These are phyloP conservation scores for Stylonectria norvegica DNA, from an alignment of 2,329 filamentous ascomycete genomes.

Conservation along the genomic window DNA sequence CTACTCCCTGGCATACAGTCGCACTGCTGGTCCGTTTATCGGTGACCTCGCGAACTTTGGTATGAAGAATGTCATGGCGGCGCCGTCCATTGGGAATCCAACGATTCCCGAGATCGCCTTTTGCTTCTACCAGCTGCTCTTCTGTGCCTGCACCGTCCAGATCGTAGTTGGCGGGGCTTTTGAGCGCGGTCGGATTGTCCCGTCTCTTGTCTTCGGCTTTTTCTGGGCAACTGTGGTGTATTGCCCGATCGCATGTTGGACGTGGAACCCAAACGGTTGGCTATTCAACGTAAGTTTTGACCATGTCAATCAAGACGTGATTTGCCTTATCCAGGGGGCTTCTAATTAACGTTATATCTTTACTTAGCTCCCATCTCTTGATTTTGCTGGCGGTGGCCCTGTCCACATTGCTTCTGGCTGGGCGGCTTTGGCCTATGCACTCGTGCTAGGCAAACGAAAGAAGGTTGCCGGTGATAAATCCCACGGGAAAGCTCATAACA, in stretches of 20 bases:
- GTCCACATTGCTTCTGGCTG: constrained; percentile 62
- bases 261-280: constrained; percentile 64
- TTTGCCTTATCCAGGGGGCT: no score
- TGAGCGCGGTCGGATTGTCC: constrained; percentile 34
- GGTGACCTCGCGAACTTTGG: constrained; percentile 33
- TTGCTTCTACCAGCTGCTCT: constrained; percentile 26
- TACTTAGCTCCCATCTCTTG: constrained; percentile 34
- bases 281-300: constrained; percentile 57
- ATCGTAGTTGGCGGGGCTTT: constrained; percentile 37
- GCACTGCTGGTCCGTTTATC: constrained; percentile 31
- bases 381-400: constrained; percentile 60
- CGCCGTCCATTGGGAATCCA: constrained; percentile 31
- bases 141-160: constrained; percentile 31
- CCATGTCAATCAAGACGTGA: no score
- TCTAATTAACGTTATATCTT: background rate
- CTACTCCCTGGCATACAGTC: constrained; percentile 39
- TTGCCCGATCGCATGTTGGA: constrained; percentile 59
- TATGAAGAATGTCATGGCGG: constrained; percentile 32
- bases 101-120: constrained; percentile 36
- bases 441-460: constrained; percentile 58
- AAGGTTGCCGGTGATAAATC: constrained; percentile 42
- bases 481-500: constrained; percentile 55
- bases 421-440: constrained; percentile 58
- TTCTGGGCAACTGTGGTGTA: constrained; percentile 63
- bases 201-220: constrained; percentile 60